Evolutionary conservation across 2,329 filamentous ascomycete genomes (phyloP), one percentile per base, ranked within the genome.

Genomic region (Apiospora sp.): DNA sequence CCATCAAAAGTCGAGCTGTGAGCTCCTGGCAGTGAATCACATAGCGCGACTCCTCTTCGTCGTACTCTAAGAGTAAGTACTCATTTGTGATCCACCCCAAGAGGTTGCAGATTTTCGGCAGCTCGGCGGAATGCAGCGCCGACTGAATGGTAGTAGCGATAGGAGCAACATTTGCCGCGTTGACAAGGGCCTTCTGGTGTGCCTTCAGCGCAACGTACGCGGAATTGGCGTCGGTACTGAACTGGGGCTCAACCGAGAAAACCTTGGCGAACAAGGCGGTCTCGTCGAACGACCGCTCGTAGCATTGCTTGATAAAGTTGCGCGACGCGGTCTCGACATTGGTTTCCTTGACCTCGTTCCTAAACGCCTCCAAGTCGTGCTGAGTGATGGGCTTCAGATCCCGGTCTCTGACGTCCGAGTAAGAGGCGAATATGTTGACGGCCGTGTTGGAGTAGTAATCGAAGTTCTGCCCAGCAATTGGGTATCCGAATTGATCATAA

Each of bases 291-390:
- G 88, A 86, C 37, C 88, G 85, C 76, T 91, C 89, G 71, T 90
- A 90, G 71, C 84, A 86, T 78, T 91, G 89, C 77, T 91, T 91
- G 74, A 91, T 84, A 71, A 86, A 89, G 75, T 89, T 90, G 41
- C 89, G 84, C 19, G 86, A 85, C 4, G 88, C 89, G 2, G 88
- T 88, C 76, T 91, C 89, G 1, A 86, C 76, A 2, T 86, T 87
- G 0, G 82, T 77, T 12, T 81, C 84, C 73, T 87, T 89, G 41
- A 81, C 81, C 73, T 90, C 88, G 71, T 85, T 86, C 61, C 84
- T 85, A 77, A 89, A 90, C n/a, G 85, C 82, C 34, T 88, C 87
- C 24, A 89, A 77, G 71, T 91, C 89, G 67, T 86, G 85, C 75
- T 89, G 87, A 14, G 85, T 85, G 72, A 90, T 82, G 5, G 84